Evolutionary conservation across 192 early-diverging fungal species (phyloP).

Genomic region (Entophlyctis luteolus): DNA sequence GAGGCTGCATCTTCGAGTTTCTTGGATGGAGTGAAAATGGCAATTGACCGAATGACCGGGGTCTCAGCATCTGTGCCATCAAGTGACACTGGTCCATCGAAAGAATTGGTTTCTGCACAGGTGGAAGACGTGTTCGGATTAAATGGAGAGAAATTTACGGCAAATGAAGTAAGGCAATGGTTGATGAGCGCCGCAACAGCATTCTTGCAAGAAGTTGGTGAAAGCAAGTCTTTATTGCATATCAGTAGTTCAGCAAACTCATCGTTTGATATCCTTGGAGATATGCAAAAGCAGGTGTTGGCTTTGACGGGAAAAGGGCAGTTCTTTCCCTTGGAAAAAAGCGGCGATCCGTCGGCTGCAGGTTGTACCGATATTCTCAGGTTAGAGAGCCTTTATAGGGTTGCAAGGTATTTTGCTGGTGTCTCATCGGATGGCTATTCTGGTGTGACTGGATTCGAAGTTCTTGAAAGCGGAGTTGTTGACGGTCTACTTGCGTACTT

Average conservation of each 20-base stretch:
- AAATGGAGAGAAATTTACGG: conserved; percentile 30
- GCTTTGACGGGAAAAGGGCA: neutral
- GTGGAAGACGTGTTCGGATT: conserved; percentile 8
- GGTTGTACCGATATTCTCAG: neutral
- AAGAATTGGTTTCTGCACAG: neutral
- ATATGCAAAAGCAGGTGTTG: conserved; percentile 12
- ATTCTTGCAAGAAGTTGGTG: conserved; percentile 6
- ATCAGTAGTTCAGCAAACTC: neutral
- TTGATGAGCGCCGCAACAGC: conserved; percentile 9
- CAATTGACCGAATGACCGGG: conserved; percentile 31
- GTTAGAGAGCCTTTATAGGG: conserved; percentile 11
- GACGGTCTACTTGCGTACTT: conserved; percentile 56
- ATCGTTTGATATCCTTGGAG: conserved; percentile 17
- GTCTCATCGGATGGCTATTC: neutral
- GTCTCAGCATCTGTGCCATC: neutral
- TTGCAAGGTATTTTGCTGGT: conserved; percentile 37
- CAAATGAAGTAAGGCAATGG: conserved; percentile 30
- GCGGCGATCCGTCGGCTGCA: neutral
- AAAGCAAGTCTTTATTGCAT: neutral
- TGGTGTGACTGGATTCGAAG: conserved; percentile 73
- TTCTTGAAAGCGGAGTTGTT: conserved; percentile 72
- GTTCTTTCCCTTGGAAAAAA: neutral
- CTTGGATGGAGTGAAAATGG: conserved; percentile 28
- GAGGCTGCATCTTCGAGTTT: neutral
- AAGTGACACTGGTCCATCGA: neutral